phyloP scores from a whole-genome alignment of 257 asterid species.

The Phtheirospermum japonicum region DNA sequence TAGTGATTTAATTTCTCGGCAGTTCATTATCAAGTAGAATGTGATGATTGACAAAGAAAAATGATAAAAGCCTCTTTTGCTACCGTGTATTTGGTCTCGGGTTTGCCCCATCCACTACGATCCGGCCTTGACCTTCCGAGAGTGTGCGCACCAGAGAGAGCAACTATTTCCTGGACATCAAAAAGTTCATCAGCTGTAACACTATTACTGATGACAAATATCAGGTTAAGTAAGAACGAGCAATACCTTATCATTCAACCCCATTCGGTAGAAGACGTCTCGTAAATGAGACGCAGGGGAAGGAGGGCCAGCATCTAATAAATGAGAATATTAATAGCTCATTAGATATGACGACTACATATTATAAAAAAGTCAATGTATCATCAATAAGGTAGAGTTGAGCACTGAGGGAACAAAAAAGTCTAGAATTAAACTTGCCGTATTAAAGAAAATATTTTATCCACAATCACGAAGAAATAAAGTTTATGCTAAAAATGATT shows the following conservation, averaged over 20 bases:
- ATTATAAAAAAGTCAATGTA: background rate
- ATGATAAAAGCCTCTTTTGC: constrained; percentile 6
- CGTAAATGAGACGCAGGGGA: constrained; percentile 96
- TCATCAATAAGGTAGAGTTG: constrained; percentile 9
- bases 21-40: constrained; percentile 17
- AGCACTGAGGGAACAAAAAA: background rate
- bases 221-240: constrained; percentile 9
- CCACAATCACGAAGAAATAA: constrained; percentile 2
- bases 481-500: constrained; percentile 6
- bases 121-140: constrained; percentile 96
- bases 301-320: constrained; percentile 95
- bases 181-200: constrained; percentile 20
- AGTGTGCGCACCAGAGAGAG: constrained; percentile 98
- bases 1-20: background rate
- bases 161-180: constrained; percentile 83
- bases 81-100: constrained; percentile 94
- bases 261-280: constrained; percentile 92
- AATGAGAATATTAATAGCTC: constrained; percentile 23
- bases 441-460: background rate
- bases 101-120: constrained; percentile 99
- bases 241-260: constrained; percentile 81
- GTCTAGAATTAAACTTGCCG: constrained; percentile 2
- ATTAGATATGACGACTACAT: constrained; percentile 19
- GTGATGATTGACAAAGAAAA: constrained; percentile 22
- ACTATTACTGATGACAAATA: constrained; percentile 20